Conservation (phyloP, 1,284 basidiomycete species). For the Apiotrichum gracile region DNA sequence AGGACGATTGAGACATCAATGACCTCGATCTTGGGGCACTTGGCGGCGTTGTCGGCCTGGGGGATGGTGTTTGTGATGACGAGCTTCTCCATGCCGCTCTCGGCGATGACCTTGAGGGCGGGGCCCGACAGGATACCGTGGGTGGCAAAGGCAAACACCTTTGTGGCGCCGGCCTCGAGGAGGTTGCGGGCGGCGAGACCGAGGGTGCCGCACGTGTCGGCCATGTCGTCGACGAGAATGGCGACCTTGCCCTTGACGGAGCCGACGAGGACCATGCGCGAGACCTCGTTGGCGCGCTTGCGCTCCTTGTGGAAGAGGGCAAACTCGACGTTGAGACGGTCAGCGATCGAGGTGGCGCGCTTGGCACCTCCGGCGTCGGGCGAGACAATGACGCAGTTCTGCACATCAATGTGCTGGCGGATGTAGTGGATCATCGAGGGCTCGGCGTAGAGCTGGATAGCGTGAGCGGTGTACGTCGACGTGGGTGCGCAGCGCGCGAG, state of each 20-base stretch:
- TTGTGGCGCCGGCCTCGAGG: constrained; percentile 78
- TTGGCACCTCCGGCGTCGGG: constrained; percentile 99
- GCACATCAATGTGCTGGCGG: constrained; percentile 79
- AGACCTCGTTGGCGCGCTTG: constrained; percentile 98
- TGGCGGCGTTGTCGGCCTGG: constrained; percentile 68
- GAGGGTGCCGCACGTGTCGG: constrained; percentile 97
- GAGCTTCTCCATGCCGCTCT: constrained; percentile 81
- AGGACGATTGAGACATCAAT: constrained; percentile 93
- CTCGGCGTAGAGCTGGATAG: constrained; percentile 73
- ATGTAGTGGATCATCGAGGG: constrained; percentile 95
- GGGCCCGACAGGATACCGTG: constrained; percentile 94
- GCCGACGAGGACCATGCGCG: constrained; percentile 97
- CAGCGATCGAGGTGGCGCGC: constrained; percentile 94
- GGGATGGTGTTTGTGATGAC: constrained; percentile 99
- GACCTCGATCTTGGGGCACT: constrained; percentile 85
- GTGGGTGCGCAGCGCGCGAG: not conserved
- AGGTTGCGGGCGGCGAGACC: constrained; percentile 87
- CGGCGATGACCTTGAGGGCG: constrained; percentile 65
- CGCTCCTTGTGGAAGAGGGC: constrained; percentile 99
- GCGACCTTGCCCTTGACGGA: constrained; percentile 89
- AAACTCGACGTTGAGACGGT: constrained; percentile 94
- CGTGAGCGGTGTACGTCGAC: not conserved
- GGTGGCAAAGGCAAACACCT: constrained; percentile 89
- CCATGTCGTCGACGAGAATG: constrained; percentile 99
- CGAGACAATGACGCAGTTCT: constrained; percentile 91